phyloP scores from a whole-genome alignment of 2,329 filamentous ascomycete genomes.

The Diaporthe vaccinii region DNA sequence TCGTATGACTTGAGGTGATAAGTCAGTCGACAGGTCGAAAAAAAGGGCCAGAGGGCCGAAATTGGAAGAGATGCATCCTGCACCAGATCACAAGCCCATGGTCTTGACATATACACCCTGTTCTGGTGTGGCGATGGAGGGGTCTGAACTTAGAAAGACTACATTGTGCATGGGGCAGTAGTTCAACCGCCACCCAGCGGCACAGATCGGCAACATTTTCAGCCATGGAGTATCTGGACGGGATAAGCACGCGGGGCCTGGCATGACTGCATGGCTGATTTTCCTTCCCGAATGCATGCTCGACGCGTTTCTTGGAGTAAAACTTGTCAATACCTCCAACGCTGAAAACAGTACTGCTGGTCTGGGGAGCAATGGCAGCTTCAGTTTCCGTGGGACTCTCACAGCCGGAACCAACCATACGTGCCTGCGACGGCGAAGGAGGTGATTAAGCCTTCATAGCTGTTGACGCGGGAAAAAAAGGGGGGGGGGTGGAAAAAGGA shows the following conservation, averaged over 20 bases:
- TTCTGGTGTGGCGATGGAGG: conserved; percentile 19
- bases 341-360: neutral
- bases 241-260: conserved; percentile 25
- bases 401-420: neutral
- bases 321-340: neutral
- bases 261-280: neutral
- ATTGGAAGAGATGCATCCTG: conserved; percentile 1
- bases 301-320: neutral
- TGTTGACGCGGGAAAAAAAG: neutral
- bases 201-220: conserved; percentile 27
- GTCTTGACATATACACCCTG: conserved; percentile 6
- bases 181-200: conserved; percentile 3
- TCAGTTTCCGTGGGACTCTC: neutral
- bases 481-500: no score
- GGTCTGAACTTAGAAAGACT: conserved; percentile 16
- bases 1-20: neutral
- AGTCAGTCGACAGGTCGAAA: conserved; percentile 27
- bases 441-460: neutral
- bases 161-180: conserved; percentile 9
- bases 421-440: neutral
- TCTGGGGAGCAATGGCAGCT: neutral
- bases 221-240: conserved; percentile 15
- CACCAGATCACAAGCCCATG: neutral
- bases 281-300: conserved; percentile 23
- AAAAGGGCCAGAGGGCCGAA: conserved; percentile 2